These are phyloP conservation scores for Potentilla sterilis DNA, from an alignment of 306 rosid species.

Conservation along the genomic window DNA sequence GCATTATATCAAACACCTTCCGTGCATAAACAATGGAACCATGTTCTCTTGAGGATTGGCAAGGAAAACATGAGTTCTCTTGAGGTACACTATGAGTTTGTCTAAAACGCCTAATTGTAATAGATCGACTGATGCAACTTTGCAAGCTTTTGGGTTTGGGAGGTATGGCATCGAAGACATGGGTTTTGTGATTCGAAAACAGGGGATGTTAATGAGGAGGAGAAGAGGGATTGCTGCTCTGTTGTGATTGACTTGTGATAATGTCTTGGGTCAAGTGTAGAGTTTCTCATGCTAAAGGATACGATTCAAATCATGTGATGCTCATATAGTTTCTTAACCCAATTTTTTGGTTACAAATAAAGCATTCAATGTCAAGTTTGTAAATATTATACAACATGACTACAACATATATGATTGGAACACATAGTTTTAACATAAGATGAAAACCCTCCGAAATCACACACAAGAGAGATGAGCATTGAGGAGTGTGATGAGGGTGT, in stretches of 20 bases:
- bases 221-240: constrained; percentile 12
- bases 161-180: constrained; percentile 25
- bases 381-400: no score
- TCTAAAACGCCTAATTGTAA: constrained; percentile 40
- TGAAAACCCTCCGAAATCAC: no score
- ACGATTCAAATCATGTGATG: neutral
- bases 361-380: no score
- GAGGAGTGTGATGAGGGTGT: no score
- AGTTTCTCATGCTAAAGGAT: neutral
- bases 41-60: constrained; percentile 49
- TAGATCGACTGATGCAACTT: constrained; percentile 36
- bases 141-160: constrained; percentile 40
- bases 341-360: no score
- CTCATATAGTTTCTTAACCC: no score
- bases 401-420: no score
- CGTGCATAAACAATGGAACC: constrained; percentile 44
- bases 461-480: no score
- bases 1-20: constrained; percentile 62
- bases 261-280: constrained; percentile 13
- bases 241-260: constrained; percentile 11
- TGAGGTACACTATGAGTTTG: constrained; percentile 27
- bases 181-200: constrained; percentile 30
- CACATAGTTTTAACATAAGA: no score
- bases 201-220: constrained; percentile 30
- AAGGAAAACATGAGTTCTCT: constrained; percentile 57